Evolutionary conservation across 2,329 filamentous ascomycete species (phyloP), one percentile per base, ranked within the genome.

Genomic region (Fusarium humuli): DNA sequence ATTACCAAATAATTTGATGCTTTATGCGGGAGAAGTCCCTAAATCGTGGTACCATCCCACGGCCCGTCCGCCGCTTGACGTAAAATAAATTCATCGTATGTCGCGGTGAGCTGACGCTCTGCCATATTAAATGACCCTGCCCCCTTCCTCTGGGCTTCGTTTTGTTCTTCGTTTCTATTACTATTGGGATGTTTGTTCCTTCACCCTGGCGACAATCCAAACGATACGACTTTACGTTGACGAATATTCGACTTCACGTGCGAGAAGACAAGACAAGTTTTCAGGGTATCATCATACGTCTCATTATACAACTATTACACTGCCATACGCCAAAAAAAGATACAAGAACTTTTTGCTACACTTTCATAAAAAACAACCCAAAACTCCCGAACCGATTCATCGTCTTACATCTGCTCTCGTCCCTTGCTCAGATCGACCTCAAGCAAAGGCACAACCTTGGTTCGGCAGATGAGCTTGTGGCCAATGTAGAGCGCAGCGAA

Each of bases 401-500:
- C 45, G 18, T 57, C 34, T 62, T 55, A 73, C 50, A 52, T 46
- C 41, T 44, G 42, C 47, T 48, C 57, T 55, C 74, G 75, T 46
- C 74, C 75, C 69, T 69, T 74, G 20, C 61, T 70, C 37, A 83
- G 69, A 48, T 83, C 81, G 22, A 80, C 79, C 22, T 83, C 78
- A 9, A 61, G 65, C 25, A 82, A 30, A 6, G 78, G 77, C 50
- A 84, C 75, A 8, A 80, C 41, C 76, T 78, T 81, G 55, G 81
- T 81, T 53, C 82, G 78, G 68, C 71, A 81, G 45, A 81, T 69
- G 30, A 84, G 46, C 81, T 92, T 92, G 81, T 92, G 90, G 3
- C 86, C 88, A 3, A 86, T 57, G 70, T 87, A 90, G 14, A 91
- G 77, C 6, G 87, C 83, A 5, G 86, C 74, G 72, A 92, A 92